phyloP scores from a whole-genome alignment of 257 asterid species.

The Gentiana straminea region DNA sequence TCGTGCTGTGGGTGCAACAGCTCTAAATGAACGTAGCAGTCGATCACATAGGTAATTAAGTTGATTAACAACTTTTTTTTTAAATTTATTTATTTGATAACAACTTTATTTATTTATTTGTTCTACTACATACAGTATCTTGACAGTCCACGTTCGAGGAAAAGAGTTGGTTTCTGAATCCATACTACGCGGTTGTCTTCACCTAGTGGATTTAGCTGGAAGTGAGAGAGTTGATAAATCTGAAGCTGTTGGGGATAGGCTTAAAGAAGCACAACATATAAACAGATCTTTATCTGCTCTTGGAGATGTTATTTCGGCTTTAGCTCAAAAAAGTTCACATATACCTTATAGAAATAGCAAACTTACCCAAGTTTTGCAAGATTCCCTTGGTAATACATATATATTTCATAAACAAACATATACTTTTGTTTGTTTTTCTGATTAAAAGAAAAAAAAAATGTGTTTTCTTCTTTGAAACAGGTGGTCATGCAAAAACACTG shows the following conservation, averaged over 20 bases:
- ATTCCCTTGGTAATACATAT: slow-evolving; percentile 53
- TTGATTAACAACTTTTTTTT: neutral
- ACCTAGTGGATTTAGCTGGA: slow-evolving; percentile 88
- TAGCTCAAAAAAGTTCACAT: slow-evolving; percentile 80
- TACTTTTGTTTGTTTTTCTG: neutral
- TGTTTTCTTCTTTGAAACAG: slow-evolving; percentile 11
- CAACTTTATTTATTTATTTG: neutral
- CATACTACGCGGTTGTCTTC: slow-evolving; percentile 71
- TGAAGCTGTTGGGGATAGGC: slow-evolving; percentile 86
- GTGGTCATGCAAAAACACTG: slow-evolving; percentile 72
- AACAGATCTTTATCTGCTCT: slow-evolving; percentile 84
- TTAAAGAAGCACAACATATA: slow-evolving; percentile 91
- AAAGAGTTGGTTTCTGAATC: slow-evolving; percentile 72
- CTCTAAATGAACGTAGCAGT: slow-evolving; percentile 78
- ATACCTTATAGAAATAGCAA: slow-evolving; percentile 91
- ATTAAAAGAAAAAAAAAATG: neutral
- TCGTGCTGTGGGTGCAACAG: slow-evolving; percentile 93
- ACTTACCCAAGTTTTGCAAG: slow-evolving; percentile 89
- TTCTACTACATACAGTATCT: slow-evolving; percentile 52
- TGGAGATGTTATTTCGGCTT: slow-evolving; percentile 90
- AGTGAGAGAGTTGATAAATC: slow-evolving; percentile 89
- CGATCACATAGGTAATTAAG: slow-evolving; percentile 70
- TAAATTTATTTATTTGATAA: neutral
- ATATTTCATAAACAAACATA: too few relatives aligned
- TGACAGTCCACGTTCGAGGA: slow-evolving; percentile 88